Conservation (phyloP, 495 filamentous ascomycete species). For the Neurospora terricola region DNA sequence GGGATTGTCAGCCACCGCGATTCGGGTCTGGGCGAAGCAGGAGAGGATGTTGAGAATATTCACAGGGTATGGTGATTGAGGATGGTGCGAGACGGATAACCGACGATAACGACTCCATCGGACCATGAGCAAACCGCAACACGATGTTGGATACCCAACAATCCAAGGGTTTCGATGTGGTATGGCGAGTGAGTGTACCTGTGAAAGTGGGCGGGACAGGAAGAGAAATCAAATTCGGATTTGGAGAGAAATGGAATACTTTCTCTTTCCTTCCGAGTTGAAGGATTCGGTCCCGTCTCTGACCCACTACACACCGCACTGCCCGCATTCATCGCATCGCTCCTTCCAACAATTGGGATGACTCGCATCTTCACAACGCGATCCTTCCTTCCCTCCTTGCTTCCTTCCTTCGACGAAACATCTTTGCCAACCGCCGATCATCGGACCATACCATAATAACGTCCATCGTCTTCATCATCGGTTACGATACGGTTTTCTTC, state of each 20-base stretch:
- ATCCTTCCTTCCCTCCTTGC: not conserved
- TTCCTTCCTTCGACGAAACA: not conserved
- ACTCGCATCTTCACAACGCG: not conserved
- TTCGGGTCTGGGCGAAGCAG: not conserved
- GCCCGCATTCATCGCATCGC: not conserved
- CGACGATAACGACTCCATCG: not conserved
- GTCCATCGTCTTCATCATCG: not conserved
- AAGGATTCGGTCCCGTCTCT: not conserved
- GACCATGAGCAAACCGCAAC: not conserved
- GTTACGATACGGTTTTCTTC: not conserved
- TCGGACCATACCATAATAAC: not conserved
- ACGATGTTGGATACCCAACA: not conserved
- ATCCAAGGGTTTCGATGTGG: not conserved
- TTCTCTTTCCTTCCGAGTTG: not conserved
- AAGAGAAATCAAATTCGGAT: not conserved
- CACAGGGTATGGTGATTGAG: not conserved
- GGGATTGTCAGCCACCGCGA: not conserved
- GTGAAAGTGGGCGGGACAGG: not conserved
- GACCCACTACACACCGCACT: not conserved
- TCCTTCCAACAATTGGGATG: not conserved
- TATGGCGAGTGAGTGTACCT: not conserved
- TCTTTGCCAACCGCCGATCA: not conserved
- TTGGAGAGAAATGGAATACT: not conserved
- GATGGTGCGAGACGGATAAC: not conserved
- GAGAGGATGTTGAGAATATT: slow-evolving; percentile 5